phyloP scores from a whole-genome alignment of 257 asterid genomes.

The Solanum sejunctum region DNA sequence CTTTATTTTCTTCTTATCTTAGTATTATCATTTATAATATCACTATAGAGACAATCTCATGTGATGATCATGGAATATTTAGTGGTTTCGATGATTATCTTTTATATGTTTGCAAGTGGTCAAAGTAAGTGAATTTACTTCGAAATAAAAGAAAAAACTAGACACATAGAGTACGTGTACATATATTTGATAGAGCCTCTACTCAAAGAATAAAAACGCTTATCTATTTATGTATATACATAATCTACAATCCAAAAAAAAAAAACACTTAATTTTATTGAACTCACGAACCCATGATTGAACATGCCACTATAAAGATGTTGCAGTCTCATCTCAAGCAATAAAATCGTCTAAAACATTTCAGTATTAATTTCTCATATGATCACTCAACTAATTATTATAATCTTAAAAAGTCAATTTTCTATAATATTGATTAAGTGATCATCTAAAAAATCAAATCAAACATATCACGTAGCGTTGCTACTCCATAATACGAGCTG shows the following conservation, averaged over 20 bases:
- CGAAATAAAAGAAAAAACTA: too few relatives aligned
- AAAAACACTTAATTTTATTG: background rate
- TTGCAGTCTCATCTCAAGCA: background rate
- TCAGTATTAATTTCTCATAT: background rate
- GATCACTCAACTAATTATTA: background rate
- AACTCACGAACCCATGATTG: background rate
- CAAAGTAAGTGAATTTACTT: too few relatives aligned
- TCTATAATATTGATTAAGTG: too few relatives aligned
- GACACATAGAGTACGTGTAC: too few relatives aligned
- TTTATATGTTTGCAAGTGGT: too few relatives aligned
- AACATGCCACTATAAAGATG: background rate
- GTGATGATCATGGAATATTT: too few relatives aligned
- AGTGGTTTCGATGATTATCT: too few relatives aligned
- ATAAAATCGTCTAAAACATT: background rate
- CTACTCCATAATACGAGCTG: background rate
- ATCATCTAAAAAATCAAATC: background rate
- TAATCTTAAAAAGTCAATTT: background rate
- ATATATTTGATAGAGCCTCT: too few relatives aligned
- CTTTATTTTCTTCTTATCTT: too few relatives aligned
- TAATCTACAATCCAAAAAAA: background rate
- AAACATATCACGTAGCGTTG: background rate
- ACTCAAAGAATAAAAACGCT: background rate
- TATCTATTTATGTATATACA: background rate
- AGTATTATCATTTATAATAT: too few relatives aligned
- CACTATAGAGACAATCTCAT: too few relatives aligned